Percentiles rank a stretch among this genome's conserved stretches.
phyloP scores from a whole-genome alignment of 1,284 basidiomycete species.

The Sporisorium sorghi region DNA sequence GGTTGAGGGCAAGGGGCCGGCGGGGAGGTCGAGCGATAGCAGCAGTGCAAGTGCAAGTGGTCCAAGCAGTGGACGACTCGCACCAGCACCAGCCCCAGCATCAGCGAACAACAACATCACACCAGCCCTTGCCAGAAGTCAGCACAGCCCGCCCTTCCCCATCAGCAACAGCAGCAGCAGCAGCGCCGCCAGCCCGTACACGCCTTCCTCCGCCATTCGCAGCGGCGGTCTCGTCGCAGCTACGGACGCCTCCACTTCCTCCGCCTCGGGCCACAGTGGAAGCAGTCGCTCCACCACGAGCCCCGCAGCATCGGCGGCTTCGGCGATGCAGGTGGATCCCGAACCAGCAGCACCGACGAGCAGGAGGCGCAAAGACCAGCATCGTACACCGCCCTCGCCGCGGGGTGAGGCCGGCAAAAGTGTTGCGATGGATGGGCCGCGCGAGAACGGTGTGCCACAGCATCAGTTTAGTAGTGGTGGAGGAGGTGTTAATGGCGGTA shows the following conservation, averaged over 20 bases:
- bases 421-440: neutral
- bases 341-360: neutral
- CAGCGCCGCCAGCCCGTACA: conserved; percentile 15
- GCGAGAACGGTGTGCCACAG: neutral
- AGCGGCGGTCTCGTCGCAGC: neutral
- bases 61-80: neutral
- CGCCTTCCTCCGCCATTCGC: conserved; percentile 9
- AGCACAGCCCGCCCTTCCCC: conserved; percentile 39
- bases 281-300: conserved; percentile 2
- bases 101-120: neutral
- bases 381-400: conserved; percentile 31
- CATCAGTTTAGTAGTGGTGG: neutral
- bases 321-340: conserved; percentile 32
- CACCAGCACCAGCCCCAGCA: neutral
- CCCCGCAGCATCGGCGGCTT: too few species aligned
- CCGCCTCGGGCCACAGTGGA: neutral
- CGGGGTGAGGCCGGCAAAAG: neutral
- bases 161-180: conserved; percentile 25
- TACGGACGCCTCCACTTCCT: neutral
- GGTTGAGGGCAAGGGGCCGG: neutral
- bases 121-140: conserved; percentile 18
- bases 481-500: neutral
- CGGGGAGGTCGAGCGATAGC: conserved; percentile 4
- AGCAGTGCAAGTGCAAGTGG: conserved; percentile 1
- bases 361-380: conserved; percentile 24